Evolutionary conservation across 352 stramenopile genomes (phyloP).

Genomic region (Phytophthora pinifolia): DNA sequence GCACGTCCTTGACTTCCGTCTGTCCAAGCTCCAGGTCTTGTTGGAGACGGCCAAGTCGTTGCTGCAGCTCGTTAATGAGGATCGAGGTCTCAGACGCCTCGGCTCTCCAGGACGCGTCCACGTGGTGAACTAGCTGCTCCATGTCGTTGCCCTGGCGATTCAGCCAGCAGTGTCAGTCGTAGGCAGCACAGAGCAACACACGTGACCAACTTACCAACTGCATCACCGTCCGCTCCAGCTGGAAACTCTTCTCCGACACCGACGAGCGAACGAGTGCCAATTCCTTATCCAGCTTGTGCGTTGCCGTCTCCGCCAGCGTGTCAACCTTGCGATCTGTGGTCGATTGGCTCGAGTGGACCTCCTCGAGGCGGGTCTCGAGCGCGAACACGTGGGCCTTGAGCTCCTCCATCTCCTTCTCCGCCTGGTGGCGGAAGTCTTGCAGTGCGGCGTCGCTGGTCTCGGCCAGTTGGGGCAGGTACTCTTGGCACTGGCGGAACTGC

Average conservation of each 20-base stretch:
- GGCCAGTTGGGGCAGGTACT: constrained; percentile 38
- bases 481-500: constrained; percentile 41
- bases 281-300: constrained; percentile 54
- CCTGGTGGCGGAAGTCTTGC: constrained; percentile 23
- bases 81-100: constrained; percentile 15
- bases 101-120: constrained; percentile 26
- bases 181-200: not conserved
- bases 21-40: constrained; percentile 28
- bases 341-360: constrained; percentile 32
- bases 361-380: constrained; percentile 43
- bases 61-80: constrained; percentile 22
- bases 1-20: constrained; percentile 41
- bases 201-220: constrained; percentile 35
- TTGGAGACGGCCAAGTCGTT: constrained; percentile 17
- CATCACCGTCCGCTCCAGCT: constrained; percentile 43
- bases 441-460: constrained; percentile 31
- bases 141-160: constrained; percentile 29
- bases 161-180: not conserved
- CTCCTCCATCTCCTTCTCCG: constrained; percentile 47
- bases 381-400: constrained; percentile 52
- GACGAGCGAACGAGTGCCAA: constrained; percentile 52
- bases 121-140: constrained; percentile 27
- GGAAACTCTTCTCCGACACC: constrained; percentile 59
- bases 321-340: constrained; percentile 42
- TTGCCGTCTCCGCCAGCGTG: constrained; percentile 39